Evolutionary conservation across 2,329 filamentous ascomycete genomes (phyloP), one percentile per base, ranked within the genome.

Genomic region (Coniochaeta hoffmannii): DNA sequence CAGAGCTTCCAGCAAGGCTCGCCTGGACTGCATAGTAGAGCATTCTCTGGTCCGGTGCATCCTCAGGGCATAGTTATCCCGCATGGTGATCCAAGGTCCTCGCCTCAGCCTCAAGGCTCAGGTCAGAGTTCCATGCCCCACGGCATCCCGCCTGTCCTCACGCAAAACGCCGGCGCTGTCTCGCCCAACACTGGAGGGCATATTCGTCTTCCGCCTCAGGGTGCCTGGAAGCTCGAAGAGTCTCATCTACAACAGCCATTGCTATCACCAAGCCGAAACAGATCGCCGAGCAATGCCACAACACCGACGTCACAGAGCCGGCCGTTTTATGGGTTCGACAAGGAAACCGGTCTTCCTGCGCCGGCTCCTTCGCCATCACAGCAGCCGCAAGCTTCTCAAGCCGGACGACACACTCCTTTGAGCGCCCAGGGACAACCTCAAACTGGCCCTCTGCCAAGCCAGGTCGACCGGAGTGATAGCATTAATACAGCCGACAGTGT

Each of bases 201-300:
- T 5, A 36, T 53, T 15, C 17, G 34, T 28, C 50, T 53, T 15
- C 50, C 50, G 3, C 50, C 50, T 28, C 75, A 73, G 0, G 73
- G 73, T 0, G 70, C 71, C 17, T 83, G 80, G 80, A 79, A 76
- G 52, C 65, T 80, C 6, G 73, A 82, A 59, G 79, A 82, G 65
- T 83, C 80, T 10, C 73, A 79, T 56, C 68, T 83, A 34, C 67
- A 74, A 1, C 74, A 79, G 58, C 81, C 81, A 26, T 69, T 82
- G 7, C 67, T 74, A 17, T 63, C 69, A 4, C 64, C 70, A 3
- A 68, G 70, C 31, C 69, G 69, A 19, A 68, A 71, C 46, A 68
- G 69, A 11, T 69, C 68, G 10, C 63, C 68, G 0, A 65, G 64
- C 50, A 64, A 60, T 31, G 51, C 66, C 17, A 31, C 59, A 19